Base-by-base conservation (phyloP, 1,284 basidiomycete genomes). In the Puccinia triticina region DNA sequence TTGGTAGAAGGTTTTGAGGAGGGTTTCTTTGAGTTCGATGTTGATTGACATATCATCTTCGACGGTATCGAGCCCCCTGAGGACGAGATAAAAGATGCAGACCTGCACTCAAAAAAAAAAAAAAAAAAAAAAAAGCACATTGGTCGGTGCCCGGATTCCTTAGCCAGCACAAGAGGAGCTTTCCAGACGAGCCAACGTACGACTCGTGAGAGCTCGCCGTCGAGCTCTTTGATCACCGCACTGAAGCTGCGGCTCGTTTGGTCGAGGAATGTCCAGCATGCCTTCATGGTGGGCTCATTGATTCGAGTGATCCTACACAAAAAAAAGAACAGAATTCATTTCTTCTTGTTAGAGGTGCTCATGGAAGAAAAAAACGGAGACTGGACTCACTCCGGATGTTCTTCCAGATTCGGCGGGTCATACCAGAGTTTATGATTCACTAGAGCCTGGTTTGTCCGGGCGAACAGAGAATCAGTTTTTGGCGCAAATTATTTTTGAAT, bases 21-120 rank as follows among this genome's bases (percentile, higher is more conserved):
- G 86, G 14, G 93, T 93, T 83, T 96, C 92, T 87, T 99, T 99
- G 85, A 92, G 88, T 16, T 91, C 89, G 87, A 95, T 93, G 0
- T 93, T 90, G 82, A 99, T 91, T 2, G 95, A 94, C 95, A 98
- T 99, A 89, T 99, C 96, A 87, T 99, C 96, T 88, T 99, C 96
- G 83, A 99, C 91, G 16, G 97, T 99, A 88, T 99, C 97, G 46
- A 99, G 89, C 0, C 91, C 96, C 37, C 96, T 91, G 8, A 99
- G 90, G 5, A 96, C 93, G 76, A 99, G 91, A 88, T 99, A 99
- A 88, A 98, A 99, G 83, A 99, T 88, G 87, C 94, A 95, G 84
- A 98, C 91, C 94, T 21, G 53, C 1, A 29, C 16, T 21, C 26
- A 61, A 12, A 26, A 26, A 66, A 76, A n/a, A 34, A 55, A 55